Conservation (phyloP, 306 rosid genomes). For the Cicer bijugum region DNA sequence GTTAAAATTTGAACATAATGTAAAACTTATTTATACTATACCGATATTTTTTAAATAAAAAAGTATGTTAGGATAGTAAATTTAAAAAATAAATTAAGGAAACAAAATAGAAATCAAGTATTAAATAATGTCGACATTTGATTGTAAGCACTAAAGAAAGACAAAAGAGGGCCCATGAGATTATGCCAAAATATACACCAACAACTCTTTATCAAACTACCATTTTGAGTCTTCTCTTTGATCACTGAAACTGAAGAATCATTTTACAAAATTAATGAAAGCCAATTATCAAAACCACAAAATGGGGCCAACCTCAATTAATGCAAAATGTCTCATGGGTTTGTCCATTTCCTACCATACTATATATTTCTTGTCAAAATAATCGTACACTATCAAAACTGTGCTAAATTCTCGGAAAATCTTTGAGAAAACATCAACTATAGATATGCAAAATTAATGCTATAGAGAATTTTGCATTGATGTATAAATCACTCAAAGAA, state of each 20-base stretch:
- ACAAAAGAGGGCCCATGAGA: constrained; percentile 41
- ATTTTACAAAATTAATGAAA: constrained; percentile 48
- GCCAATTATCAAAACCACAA: constrained; percentile 36
- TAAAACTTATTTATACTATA: not conserved
- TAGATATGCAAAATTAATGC: constrained; percentile 46
- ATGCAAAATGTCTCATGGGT: constrained; percentile 49
- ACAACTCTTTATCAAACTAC: constrained; percentile 51
- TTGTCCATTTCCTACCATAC: constrained; percentile 42
- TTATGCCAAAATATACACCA: constrained; percentile 48
- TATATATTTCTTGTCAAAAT: constrained; percentile 39
- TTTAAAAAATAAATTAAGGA: not conserved
- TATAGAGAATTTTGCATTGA: constrained; percentile 25
- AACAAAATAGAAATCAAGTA: not conserved
- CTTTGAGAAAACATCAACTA: constrained; percentile 27
- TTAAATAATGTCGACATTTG: constrained; percentile 14
- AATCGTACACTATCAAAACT: constrained; percentile 43
- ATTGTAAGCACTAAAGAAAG: constrained; percentile 4
- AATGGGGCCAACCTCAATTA: constrained; percentile 53
- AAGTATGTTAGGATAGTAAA: not conserved
- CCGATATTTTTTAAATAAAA: not conserved
- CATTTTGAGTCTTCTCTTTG: constrained; percentile 45
- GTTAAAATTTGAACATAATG: not conserved
- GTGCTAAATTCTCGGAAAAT: constrained; percentile 50
- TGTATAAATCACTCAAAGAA: constrained; percentile 25
- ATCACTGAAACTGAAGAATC: constrained; percentile 36